These are phyloP conservation scores for Cystobasidium ongulense DNA, from an alignment of 768 basidiomycete genomes.

Conservation along the genomic window DNA sequence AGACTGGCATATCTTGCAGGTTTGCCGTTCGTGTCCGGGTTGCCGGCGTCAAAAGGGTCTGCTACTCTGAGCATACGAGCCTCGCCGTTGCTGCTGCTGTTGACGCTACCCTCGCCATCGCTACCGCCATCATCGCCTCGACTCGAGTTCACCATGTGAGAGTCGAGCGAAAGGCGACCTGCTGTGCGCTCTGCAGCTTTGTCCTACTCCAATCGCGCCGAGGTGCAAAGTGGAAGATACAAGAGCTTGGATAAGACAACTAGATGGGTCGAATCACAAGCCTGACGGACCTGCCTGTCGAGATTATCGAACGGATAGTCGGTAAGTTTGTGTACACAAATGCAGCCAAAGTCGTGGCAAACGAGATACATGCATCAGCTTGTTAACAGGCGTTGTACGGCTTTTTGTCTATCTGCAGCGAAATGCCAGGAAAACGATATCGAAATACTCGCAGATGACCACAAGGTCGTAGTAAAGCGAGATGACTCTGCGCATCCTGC, in stretches of 20 bases:
- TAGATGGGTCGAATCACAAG: background rate
- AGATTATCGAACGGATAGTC: constrained; percentile 27
- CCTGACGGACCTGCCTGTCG: constrained; percentile 11
- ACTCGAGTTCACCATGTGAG: background rate
- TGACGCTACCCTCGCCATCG: background rate
- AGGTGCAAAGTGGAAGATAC: background rate
- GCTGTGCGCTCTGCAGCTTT: background rate
- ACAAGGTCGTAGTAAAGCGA: background rate
- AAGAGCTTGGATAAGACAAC: background rate
- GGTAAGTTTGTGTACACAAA: background rate
- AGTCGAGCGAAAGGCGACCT: background rate
- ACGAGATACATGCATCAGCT: too few relatives aligned
- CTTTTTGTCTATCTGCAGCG: background rate
- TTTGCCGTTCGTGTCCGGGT: background rate
- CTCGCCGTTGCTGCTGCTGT: constrained; percentile 13
- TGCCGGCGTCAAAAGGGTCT: constrained; percentile 1
- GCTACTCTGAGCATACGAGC: constrained; percentile 3
- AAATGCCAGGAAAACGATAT: constrained; percentile 27
- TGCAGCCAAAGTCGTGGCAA: constrained; percentile 5
- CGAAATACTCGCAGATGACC: background rate
- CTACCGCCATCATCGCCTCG: background rate
- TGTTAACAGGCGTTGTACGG: too few relatives aligned
- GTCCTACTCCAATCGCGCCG: background rate
- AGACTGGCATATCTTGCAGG: constrained; percentile 20
- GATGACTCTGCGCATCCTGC: background rate